Evolutionary conservation across 2,329 filamentous ascomycete species (phyloP), one percentile per base, ranked within the genome.

Genomic region (Talaromyces funiculosus): DNA sequence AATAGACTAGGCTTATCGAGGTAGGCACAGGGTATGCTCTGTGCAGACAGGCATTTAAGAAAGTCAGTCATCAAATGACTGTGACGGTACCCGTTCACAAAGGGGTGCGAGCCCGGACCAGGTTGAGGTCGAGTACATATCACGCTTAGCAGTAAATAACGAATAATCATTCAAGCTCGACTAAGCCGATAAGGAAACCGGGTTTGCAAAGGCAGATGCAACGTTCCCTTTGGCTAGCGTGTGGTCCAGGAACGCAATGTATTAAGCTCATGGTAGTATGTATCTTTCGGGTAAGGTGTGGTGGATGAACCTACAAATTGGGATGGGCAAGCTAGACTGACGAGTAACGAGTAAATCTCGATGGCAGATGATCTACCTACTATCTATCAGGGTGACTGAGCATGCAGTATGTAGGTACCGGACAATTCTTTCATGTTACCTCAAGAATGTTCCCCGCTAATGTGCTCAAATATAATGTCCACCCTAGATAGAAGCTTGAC

Each of bases 1-100:
- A 49, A 49, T 57, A 7, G n/a, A 51, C 8, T 20, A 20, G 16
- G 26, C n/a, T 26, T 33, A 18, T 20, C 8, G 18, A n/a, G 47
- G 9, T 35, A 35, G 26, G 45, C 26, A 49, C 53, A 56, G 29
- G 53, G 53, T 12, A 22, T 37, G 49, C 3, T 40, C 16, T 2
- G 10, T 29, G 43, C 16, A 49, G 8, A 16, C 33, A 49, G 47
- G 29, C 4, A 51, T 51, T 51, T 51, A 7, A 51, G 26, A 51
- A 51, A 51, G 29, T 20, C 45, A 18, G 51, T 26, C 51, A 38
- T 54, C 51, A 54, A 40, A 22, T 54, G 33, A 54, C 33, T 54
- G 31, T 40, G 9, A 54, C 33, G 18, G 51, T 54, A 18, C 14
- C 22, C 35, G 14, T 40, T 54, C 14, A 4, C 22, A 38, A 53